Base-by-base conservation (phyloP, 2,329 filamentous ascomycete genomes). In the Emergomyces orientalis region DNA sequence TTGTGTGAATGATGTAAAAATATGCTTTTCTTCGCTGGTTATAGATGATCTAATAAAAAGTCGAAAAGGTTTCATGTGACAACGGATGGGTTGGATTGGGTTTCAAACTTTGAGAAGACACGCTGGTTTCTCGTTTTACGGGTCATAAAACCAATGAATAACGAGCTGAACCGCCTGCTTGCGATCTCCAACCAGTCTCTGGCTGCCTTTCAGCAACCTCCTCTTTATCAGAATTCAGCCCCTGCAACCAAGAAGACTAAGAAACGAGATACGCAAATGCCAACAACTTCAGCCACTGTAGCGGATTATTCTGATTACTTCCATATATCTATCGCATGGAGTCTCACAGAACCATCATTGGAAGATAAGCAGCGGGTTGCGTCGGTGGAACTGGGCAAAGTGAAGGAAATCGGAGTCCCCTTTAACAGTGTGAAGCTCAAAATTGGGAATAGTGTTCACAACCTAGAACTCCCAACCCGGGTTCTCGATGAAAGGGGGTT, bases 291-390 rank as follows among this genome's bases (percentile, higher is more conserved):
- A 13, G 41, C 25, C 34, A 5, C 63, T 19, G 6, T 25, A 4
- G 22, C 19, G 3, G 80, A 85, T 67, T 73, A 74, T 61, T 81
- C 81, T 4, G 74, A 80, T 58, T 84, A 83, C 27, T 97, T 97
- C 71, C 94, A 99, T 75, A 78, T 97, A 64, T 96, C 91, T 55
- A 85, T 99, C 62, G 94, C 88, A 0, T 97, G 93, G 94, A 88
- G 84, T 0, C 80, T 93, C 65, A 74, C 79, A 11, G 72, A 78
- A 51, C 86, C 85, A 0, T 78, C 74, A 6, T 63, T 76, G 2
- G 78, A 81, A 41, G 70, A 82, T 17, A 69, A 71, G 19, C 65
- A 73, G 59, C 70, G 69, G 32, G 63, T 74, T 27, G 60, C 65
- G 17, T 41, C 43, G 9, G 65, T 74, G 34, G 65, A 71, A 55